phyloP scores from a whole-genome alignment of 306 rosid genomes.

The Urtica urens region DNA sequence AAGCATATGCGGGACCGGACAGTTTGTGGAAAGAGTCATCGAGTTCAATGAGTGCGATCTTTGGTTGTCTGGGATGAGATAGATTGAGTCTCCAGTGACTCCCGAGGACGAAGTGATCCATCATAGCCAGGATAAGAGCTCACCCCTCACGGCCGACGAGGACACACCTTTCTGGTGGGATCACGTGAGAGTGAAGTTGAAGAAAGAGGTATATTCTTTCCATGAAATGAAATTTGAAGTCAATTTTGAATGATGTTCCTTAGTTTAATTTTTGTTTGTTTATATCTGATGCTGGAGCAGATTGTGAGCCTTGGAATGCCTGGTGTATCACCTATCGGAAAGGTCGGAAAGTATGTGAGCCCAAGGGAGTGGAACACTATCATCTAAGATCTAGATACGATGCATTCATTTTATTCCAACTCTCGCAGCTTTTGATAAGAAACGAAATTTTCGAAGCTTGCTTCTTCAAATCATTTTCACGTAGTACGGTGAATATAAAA shows the following conservation, averaged over 20 bases:
- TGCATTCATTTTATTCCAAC: conserved; percentile 28
- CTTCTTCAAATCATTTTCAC: too few relatives aligned
- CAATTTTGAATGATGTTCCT: background rate
- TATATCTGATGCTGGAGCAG: conserved; percentile 27
- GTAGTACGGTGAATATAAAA: too few relatives aligned
- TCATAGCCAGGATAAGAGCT: conserved; percentile 56
- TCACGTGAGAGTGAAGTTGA: conserved; percentile 90
- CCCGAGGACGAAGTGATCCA: conserved; percentile 94
- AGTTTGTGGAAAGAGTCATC: conserved; percentile 63
- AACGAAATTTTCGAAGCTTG: background rate
- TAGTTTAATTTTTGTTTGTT: conserved; percentile 2
- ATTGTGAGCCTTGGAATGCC: conserved; percentile 96
- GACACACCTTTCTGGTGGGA: conserved; percentile 91
- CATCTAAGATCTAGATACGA: conserved; percentile 69
- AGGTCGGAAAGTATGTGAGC: conserved; percentile 67
- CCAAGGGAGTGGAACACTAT: conserved; percentile 74
- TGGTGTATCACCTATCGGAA: conserved; percentile 54
- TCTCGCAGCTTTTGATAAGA: background rate
- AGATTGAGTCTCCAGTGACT: conserved; percentile 67
- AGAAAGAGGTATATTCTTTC: conserved; percentile 61
- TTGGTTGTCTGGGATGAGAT: conserved; percentile 53
- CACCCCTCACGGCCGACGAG: conserved; percentile 92
- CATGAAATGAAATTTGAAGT: too few relatives aligned
- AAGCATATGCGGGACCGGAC: conserved; percentile 69
- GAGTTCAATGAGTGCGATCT: conserved; percentile 54